These are phyloP conservation scores for Amanita phalloides DNA, from an alignment of 768 basidiomycete genomes.

Conservation along the genomic window DNA sequence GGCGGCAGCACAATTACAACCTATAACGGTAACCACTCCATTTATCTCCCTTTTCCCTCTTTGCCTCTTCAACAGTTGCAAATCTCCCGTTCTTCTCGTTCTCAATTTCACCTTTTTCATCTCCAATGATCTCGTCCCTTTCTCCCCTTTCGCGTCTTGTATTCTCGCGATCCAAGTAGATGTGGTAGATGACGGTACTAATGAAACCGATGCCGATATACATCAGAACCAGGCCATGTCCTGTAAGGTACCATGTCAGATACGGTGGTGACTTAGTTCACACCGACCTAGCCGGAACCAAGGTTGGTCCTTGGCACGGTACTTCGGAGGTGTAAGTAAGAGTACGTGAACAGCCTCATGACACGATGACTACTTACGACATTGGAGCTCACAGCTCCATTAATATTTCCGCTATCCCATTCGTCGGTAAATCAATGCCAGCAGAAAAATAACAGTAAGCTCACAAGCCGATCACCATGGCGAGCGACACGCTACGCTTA, in stretches of 20 bases:
- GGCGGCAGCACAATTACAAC: slow-evolving; percentile 18
- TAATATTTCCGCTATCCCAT: slow-evolving; percentile 48
- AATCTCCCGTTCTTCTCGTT: slow-evolving; percentile 46
- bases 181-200: slow-evolving; percentile 27
- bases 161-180: slow-evolving; percentile 48
- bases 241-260: slow-evolving; percentile 8
- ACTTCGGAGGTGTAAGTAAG: slow-evolving; percentile 21
- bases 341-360: not conserved
- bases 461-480: slow-evolving; percentile 58
- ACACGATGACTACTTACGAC: slow-evolving; percentile 33
- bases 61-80: slow-evolving; percentile 51
- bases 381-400: slow-evolving; percentile 70
- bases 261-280: slow-evolving; percentile 20
- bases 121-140: slow-evolving; percentile 58
- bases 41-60: slow-evolving; percentile 56
- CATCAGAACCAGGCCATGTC: slow-evolving; percentile 46
- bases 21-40: slow-evolving; percentile 74
- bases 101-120: slow-evolving; percentile 20
- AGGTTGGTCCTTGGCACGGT: slow-evolving; percentile 54
- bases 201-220: slow-evolving; percentile 60
- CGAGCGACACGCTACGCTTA: slow-evolving; percentile 63
- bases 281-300: slow-evolving; percentile 47
- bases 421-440: not conserved
- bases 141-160: slow-evolving; percentile 56
- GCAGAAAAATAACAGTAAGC: slow-evolving; percentile 7